These are phyloP conservation scores for Rosa rugosa DNA, from an alignment of 306 rosid genomes.

Conservation along the genomic window DNA sequence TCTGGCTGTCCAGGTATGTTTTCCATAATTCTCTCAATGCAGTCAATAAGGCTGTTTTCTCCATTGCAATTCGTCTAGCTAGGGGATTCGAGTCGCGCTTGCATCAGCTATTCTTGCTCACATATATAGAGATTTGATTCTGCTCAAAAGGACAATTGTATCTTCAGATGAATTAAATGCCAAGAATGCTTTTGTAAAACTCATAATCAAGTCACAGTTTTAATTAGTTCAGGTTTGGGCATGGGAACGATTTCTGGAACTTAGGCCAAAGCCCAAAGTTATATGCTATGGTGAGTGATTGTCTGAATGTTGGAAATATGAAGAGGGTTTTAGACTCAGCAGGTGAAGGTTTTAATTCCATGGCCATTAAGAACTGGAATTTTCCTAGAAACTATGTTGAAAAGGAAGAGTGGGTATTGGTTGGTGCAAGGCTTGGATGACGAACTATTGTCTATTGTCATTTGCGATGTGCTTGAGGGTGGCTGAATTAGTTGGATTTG, in stretches of 20 bases:
- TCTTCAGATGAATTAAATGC: not conserved
- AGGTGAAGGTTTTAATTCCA: slow-evolving; percentile 35
- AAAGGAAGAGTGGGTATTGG: slow-evolving; percentile 24
- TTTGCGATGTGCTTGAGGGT: slow-evolving; percentile 42
- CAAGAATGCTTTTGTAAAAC: not conserved
- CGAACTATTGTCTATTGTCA: not conserved
- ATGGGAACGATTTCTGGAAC: slow-evolving; percentile 50
- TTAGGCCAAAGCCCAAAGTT: slow-evolving; percentile 35
- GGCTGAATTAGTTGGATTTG: slow-evolving; percentile 45
- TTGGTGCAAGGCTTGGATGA: slow-evolving; percentile 21
- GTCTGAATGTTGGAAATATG: too few relatives aligned
- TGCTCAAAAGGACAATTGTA: slow-evolving; percentile 24
- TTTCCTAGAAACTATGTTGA: slow-evolving; percentile 32
- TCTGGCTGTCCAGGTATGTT: too few relatives aligned
- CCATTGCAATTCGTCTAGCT: too few relatives aligned
- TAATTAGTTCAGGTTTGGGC: slow-evolving; percentile 59
- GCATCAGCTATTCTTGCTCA: slow-evolving; percentile 18
- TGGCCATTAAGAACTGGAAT: slow-evolving; percentile 11
- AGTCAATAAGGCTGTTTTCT: too few relatives aligned
- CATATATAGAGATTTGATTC: slow-evolving; percentile 17
- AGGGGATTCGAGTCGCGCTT: not conserved
- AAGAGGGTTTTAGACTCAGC: too few relatives aligned
- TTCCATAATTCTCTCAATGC: too few relatives aligned
- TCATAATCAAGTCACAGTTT: slow-evolving; percentile 39
- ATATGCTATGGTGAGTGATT: not conserved